Evolutionary conservation across 768 basidiomycete genomes (phyloP).

Genomic region (Chlorophyllum brunneum): DNA sequence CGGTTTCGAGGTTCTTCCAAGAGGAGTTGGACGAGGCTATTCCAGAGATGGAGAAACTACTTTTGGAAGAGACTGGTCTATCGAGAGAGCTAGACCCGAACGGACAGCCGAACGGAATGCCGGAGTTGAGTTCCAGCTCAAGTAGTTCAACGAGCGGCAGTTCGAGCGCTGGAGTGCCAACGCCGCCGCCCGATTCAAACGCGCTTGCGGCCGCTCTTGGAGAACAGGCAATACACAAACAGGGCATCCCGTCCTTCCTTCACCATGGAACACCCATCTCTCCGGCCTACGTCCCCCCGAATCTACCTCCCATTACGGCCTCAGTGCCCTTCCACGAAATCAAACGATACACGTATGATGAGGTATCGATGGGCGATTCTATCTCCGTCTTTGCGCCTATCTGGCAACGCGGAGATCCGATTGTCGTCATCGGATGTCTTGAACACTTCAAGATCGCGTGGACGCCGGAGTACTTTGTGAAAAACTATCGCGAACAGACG

Average conservation of each 20-base stretch:
- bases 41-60: constrained; percentile 59
- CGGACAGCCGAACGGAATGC: constrained; percentile 3
- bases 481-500: constrained; percentile 56
- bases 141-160: not conserved
- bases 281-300: constrained; percentile 21
- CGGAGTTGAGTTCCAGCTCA: constrained; percentile 9
- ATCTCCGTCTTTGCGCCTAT: constrained; percentile 50
- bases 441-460: constrained; percentile 65
- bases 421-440: constrained; percentile 70
- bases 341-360: constrained; percentile 38
- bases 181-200: constrained; percentile 9
- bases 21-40: constrained; percentile 64
- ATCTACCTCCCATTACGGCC: constrained; percentile 19
- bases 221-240: not conserved
- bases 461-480: constrained; percentile 80
- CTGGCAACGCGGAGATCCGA: constrained; percentile 73
- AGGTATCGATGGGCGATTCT: constrained; percentile 44
- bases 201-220: constrained; percentile 8
- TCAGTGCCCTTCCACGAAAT: constrained; percentile 45
- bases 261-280: not conserved
- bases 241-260: not conserved
- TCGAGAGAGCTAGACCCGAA: not conserved
- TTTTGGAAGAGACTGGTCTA: constrained; percentile 20
- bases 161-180: constrained; percentile 8
- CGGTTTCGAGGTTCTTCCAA: constrained; percentile 73